phyloP scores from a whole-genome alignment of 768 basidiomycete species.

The Imleria badia region DNA sequence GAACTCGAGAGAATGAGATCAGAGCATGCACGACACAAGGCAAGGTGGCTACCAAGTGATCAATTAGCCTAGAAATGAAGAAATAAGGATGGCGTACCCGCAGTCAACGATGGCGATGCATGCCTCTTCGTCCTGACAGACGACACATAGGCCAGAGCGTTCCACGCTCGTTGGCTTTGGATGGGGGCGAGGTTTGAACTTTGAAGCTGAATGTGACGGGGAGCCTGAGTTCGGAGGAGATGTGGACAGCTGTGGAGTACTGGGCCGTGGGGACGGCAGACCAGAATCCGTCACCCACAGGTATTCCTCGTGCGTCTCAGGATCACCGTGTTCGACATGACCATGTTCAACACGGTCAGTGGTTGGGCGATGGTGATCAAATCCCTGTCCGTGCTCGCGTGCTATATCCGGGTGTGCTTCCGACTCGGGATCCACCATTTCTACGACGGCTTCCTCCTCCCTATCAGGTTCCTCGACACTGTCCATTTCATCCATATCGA shows the following conservation, averaged over 20 bases:
- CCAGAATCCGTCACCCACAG: not conserved
- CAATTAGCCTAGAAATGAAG: not conserved
- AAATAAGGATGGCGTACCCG: constrained; percentile 56
- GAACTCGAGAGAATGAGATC: constrained; percentile 77
- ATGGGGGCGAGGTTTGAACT: constrained; percentile 36
- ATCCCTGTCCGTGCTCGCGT: constrained; percentile 1
- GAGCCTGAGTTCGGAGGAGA: constrained; percentile 28
- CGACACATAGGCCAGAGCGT: constrained; percentile 78
- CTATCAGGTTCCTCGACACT: constrained; percentile 18
- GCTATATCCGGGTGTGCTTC: constrained; percentile 3
- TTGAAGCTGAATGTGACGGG: constrained; percentile 33
- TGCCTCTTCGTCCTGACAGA: constrained; percentile 94
- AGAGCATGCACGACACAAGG: constrained; percentile 76
- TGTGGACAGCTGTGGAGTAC: constrained; percentile 16
- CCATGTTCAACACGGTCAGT: not conserved
- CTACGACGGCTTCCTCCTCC: constrained; percentile 17
- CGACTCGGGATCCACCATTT: constrained; percentile 18
- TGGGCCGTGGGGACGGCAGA: constrained; percentile 4
- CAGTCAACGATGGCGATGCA: constrained; percentile 94
- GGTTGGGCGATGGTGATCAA: not conserved
- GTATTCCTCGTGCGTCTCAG: constrained; percentile 5
- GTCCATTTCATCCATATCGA: constrained; percentile 29
- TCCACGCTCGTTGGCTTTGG: constrained; percentile 38
- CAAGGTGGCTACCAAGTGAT: constrained; percentile 57
- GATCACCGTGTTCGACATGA: not conserved